Percentiles rank a stretch among this genome's conserved stretches.
Conservation (phyloP, 176 grass and related monocot genomes). For the Oryza officinalis region DNA sequence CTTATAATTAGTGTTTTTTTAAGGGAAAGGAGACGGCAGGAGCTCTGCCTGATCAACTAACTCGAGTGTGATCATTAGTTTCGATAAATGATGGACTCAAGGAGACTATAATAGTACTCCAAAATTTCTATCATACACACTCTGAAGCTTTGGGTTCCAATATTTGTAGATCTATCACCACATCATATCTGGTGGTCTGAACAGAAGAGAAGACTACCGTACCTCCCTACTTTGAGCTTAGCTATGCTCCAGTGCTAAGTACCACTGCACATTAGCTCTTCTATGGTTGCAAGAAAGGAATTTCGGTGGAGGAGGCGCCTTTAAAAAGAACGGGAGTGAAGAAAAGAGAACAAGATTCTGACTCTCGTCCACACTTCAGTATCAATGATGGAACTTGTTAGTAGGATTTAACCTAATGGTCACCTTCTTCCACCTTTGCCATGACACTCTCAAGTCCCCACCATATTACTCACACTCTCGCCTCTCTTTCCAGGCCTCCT, state of each 20-base stretch:
- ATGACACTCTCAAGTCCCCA: no score
- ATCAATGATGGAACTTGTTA: not conserved
- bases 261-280: not conserved
- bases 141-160: not conserved
- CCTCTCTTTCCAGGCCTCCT: not conserved
- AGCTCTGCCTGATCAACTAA: not conserved
- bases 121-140: not conserved
- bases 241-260: not conserved
- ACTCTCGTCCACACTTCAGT: conserved; percentile 8
- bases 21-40: not conserved
- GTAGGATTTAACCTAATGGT: not conserved
- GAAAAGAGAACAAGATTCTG: conserved; percentile 19
- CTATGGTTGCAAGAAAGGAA: conserved; percentile 1
- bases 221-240: not conserved
- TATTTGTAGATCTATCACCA: not conserved
- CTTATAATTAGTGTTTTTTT: not conserved
- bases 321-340: conserved; percentile 33
- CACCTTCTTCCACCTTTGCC: not conserved
- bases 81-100: no score
- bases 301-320: conserved; percentile 24
- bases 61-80: not conserved
- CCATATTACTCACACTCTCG: not conserved
- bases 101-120: no score
- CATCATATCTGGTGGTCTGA: not conserved
- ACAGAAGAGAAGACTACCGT: not conserved